phyloP scores from a whole-genome alignment of 192 early-diverging fungal genomes.

The Backusella westeae region DNA sequence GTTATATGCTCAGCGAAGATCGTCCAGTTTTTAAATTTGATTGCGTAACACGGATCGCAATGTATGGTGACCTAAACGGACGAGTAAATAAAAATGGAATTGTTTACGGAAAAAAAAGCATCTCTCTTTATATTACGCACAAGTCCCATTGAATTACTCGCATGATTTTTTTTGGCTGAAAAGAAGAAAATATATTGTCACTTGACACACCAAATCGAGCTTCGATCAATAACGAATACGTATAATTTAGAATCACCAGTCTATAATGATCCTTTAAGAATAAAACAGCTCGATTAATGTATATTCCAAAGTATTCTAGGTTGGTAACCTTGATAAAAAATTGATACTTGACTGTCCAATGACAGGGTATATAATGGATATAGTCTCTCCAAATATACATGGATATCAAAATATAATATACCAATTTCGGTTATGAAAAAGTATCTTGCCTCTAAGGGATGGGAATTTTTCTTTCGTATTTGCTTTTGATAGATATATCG shows the following conservation, averaged over 20 bases:
- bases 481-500: too few species aligned
- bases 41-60: not conserved
- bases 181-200: not conserved
- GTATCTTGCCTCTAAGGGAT: too few species aligned
- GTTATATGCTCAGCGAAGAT: not conserved
- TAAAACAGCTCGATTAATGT: too few species aligned
- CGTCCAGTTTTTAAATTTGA: not conserved
- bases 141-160: not conserved
- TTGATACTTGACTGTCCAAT: too few species aligned
- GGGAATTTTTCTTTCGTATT: too few species aligned
- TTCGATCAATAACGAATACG: not conserved
- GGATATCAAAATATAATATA: too few species aligned
- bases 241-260: not conserved
- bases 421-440: too few species aligned
- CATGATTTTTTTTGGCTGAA: not conserved
- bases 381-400: too few species aligned
- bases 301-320: too few species aligned
- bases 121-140: not conserved
- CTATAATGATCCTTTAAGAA: too few species aligned
- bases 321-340: too few species aligned
- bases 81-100: not conserved
- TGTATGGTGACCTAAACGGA: not conserved
- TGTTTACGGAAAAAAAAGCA: not conserved
- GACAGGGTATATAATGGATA: too few species aligned
- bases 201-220: not conserved